Percentiles rank a stretch among this genome's conserved stretches.
Evolutionary conservation across 2,329 filamentous ascomycete species (phyloP).

Genomic region (Aspergillus intermedius): DNA sequence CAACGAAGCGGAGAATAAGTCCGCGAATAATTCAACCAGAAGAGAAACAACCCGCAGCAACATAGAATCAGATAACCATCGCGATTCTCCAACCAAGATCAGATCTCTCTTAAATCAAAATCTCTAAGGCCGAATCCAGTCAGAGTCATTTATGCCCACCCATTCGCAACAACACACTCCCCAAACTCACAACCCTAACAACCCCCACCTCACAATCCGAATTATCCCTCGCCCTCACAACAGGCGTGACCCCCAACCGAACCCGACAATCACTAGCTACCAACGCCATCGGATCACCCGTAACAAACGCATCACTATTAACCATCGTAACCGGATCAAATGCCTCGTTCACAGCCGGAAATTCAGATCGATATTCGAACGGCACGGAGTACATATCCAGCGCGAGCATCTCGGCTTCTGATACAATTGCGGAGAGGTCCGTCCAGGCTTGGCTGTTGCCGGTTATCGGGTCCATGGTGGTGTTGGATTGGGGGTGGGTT

Average conservation of each 20-base stretch:
- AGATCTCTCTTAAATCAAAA: too few species aligned
- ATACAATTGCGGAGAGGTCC: slow-evolving; percentile 18
- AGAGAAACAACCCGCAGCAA: not conserved
- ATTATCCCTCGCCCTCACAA: slow-evolving; percentile 14
- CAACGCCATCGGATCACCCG: slow-evolving; percentile 8
- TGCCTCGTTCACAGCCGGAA: slow-evolving; percentile 14
- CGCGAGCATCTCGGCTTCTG: slow-evolving; percentile 21
- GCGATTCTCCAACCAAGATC: not conserved
- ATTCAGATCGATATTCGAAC: slow-evolving; percentile 21
- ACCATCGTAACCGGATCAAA: slow-evolving; percentile 23
- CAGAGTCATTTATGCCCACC: not conserved
- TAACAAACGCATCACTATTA: slow-evolving; percentile 14
- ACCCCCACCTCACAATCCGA: slow-evolving; percentile 4
- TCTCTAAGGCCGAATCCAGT: not conserved
- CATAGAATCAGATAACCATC: too few species aligned
- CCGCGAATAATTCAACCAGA: not conserved
- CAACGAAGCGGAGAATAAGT: not conserved
- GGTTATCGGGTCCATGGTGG: not conserved
- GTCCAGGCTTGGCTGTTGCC: slow-evolving; percentile 9
- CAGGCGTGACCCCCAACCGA: slow-evolving; percentile 17
- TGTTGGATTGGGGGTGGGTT: slow-evolving; percentile 8
- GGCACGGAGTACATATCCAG: slow-evolving; percentile 21
- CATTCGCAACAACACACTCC: slow-evolving; percentile 14
- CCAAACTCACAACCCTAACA: slow-evolving; percentile 10
- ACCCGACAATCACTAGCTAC: slow-evolving; percentile 11